Evolutionary conservation across 2,329 filamentous ascomycete species (phyloP).

Genomic region (Hypoxylon sp.): DNA sequence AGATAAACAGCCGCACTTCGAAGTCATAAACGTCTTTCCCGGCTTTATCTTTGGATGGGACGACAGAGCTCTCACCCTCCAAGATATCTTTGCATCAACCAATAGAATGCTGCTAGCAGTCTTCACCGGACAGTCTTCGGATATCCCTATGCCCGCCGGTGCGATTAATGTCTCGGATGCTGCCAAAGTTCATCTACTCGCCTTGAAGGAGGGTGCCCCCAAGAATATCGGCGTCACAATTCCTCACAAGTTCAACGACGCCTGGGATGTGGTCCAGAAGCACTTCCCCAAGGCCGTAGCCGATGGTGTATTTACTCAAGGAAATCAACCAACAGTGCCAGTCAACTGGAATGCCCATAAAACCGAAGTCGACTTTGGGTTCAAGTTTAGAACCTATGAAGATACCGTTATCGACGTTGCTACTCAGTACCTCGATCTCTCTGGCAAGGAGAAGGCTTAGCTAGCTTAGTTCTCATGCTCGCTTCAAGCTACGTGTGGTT

Average conservation of each 20-base stretch:
- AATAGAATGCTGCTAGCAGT: conserved; percentile 46
- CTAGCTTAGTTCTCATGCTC: no score
- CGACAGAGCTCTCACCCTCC: conserved; percentile 44
- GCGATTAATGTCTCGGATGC: conserved; percentile 46
- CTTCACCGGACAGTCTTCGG: conserved; percentile 41
- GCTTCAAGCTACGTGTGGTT: no score
- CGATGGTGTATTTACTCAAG: conserved; percentile 45
- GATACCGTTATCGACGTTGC: conserved; percentile 43
- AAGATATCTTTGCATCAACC: conserved; percentile 45
- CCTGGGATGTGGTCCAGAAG: conserved; percentile 44
- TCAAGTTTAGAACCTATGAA: conserved; percentile 40
- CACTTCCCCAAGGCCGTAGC: conserved; percentile 45
- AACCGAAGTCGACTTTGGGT: conserved; percentile 31
- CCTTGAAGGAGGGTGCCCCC: conserved; percentile 11
- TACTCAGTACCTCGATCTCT: conserved; percentile 44
- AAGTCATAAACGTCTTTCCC: conserved; percentile 46
- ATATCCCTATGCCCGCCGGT: conserved; percentile 36
- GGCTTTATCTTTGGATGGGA: conserved; percentile 50
- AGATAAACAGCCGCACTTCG: conserved; percentile 43
- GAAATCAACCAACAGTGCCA: conserved; percentile 34
- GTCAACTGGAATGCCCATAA: conserved; percentile 42
- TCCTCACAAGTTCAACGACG: conserved; percentile 40
- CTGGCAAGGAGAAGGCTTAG: conserved; percentile 23
- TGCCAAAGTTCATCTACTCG: conserved; percentile 43
- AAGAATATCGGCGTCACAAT: conserved; percentile 41